These are phyloP conservation scores for Allium fistulosum DNA, from an alignment of 106 monocot genomes.

Conservation along the genomic window DNA sequence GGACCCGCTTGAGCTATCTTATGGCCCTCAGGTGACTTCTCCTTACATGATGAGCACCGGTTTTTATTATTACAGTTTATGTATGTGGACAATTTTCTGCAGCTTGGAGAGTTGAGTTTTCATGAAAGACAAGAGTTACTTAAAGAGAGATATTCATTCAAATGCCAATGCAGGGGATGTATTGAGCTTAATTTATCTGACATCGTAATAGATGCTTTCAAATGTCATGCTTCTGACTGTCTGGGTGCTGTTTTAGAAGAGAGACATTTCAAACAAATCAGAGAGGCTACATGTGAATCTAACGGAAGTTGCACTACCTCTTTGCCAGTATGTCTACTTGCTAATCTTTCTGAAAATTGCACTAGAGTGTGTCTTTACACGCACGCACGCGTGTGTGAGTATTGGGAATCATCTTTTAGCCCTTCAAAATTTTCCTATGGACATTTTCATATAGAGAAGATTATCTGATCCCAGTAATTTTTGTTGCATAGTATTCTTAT, in stretches of 20 bases:
- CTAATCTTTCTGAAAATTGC: too few relatives aligned
- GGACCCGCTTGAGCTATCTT: constrained; percentile 81
- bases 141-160: constrained; percentile 69
- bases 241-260: constrained; percentile 55
- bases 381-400: too few relatives aligned
- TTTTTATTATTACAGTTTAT: neutral
- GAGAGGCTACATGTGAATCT: neutral
- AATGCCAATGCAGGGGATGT: constrained; percentile 71
- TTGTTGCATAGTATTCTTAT: too few relatives aligned
- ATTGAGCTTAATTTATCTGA: constrained; percentile 66
- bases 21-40: constrained; percentile 79
- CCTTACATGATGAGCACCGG: neutral
- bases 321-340: constrained; percentile 25
- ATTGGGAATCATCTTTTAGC: too few relatives aligned
- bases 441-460: too few relatives aligned
- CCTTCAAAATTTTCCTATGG: too few relatives aligned
- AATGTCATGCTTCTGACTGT: constrained; percentile 48
- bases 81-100: neutral
- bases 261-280: constrained; percentile 5
- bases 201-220: constrained; percentile 68
- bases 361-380: too few relatives aligned
- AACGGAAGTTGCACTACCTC: constrained; percentile 15
- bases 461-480: too few relatives aligned
- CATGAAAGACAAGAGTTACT: constrained; percentile 51
- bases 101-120: constrained; percentile 70